Evolutionary conservation across 1,139 yeast genomes (phyloP).

Genomic region (Diutina rugosa): DNA sequence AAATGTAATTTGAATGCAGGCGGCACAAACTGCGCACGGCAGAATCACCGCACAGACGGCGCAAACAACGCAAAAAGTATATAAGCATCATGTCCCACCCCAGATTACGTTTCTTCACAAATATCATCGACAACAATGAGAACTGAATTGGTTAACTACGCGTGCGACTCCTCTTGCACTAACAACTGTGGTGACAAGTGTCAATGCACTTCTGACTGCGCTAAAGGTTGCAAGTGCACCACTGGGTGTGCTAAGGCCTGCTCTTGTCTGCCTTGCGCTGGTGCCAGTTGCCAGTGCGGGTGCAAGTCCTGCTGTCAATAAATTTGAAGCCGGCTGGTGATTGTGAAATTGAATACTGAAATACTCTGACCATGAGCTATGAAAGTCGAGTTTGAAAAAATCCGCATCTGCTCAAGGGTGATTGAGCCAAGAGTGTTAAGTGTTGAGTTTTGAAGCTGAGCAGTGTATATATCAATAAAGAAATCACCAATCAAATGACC

Average conservation of each 20-base stretch:
- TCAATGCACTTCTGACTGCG: background rate
- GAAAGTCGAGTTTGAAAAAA: background rate
- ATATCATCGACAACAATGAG: background rate
- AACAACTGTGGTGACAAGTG: background rate
- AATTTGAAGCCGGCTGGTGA: background rate
- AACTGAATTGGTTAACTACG: background rate
- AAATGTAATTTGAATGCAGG: background rate
- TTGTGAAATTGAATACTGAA: background rate
- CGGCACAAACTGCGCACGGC: background rate
- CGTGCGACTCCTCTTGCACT: constrained; percentile 1
- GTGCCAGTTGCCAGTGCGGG: background rate
- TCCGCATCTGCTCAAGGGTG: background rate
- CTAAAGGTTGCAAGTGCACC: background rate
- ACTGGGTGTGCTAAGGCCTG: background rate
- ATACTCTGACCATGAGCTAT: background rate
- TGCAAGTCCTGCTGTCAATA: background rate
- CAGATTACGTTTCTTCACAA: background rate
- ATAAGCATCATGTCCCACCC: background rate
- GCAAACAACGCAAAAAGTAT: background rate
- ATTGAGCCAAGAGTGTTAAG: background rate
- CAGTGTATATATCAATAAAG: background rate
- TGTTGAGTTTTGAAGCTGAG: background rate
- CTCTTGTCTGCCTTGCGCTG: background rate
- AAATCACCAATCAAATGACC: background rate
- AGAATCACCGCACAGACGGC: background rate